Conservation (phyloP, 2,329 filamentous ascomycete species). For the Hymenotorrendiella dingleyae region DNA sequence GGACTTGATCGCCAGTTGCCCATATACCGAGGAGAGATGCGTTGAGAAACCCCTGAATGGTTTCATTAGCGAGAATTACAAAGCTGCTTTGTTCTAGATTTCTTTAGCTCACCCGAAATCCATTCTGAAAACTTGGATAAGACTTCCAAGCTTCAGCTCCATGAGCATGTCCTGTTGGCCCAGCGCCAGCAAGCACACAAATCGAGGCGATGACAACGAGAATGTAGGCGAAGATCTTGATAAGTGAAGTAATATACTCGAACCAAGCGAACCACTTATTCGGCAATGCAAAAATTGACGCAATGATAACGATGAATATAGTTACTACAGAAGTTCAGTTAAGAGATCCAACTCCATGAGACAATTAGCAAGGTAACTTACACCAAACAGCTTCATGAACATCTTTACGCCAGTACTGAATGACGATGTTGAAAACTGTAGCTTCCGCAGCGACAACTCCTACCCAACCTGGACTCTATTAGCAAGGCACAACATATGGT, state of each 20-base stretch:
- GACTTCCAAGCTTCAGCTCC: slow-evolving; percentile 31
- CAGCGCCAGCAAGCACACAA: slow-evolving; percentile 36
- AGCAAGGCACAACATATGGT: no score
- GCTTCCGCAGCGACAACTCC: slow-evolving; percentile 25
- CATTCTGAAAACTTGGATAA: slow-evolving; percentile 31
- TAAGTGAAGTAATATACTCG: slow-evolving; percentile 31
- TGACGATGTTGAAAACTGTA: slow-evolving; percentile 22
- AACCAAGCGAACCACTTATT: slow-evolving; percentile 32
- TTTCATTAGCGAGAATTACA: no score
- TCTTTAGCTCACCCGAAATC: slow-evolving; percentile 25
- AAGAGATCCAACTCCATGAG: no score
- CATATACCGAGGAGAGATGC: slow-evolving; percentile 15
- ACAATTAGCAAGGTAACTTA: no score
- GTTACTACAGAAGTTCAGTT: slow-evolving; percentile 4
- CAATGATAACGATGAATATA: slow-evolving; percentile 17
- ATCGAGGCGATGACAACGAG: slow-evolving; percentile 33
- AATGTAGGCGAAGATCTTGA: slow-evolving; percentile 35
- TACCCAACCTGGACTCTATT: slow-evolving; percentile 18
- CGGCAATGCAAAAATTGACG: slow-evolving; percentile 15
- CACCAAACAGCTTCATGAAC: slow-evolving; percentile 15
- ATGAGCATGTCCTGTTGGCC: slow-evolving; percentile 31
- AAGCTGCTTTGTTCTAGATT: no score
- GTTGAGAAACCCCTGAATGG: slow-evolving; percentile 25
- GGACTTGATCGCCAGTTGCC: slow-evolving; percentile 18
- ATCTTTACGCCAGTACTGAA: slow-evolving; percentile 21